Percentiles rank a stretch among this genome's conserved stretches.
Conservation (phyloP, 352 stramenopile genomes). For the Phytophthora capsici region DNA sequence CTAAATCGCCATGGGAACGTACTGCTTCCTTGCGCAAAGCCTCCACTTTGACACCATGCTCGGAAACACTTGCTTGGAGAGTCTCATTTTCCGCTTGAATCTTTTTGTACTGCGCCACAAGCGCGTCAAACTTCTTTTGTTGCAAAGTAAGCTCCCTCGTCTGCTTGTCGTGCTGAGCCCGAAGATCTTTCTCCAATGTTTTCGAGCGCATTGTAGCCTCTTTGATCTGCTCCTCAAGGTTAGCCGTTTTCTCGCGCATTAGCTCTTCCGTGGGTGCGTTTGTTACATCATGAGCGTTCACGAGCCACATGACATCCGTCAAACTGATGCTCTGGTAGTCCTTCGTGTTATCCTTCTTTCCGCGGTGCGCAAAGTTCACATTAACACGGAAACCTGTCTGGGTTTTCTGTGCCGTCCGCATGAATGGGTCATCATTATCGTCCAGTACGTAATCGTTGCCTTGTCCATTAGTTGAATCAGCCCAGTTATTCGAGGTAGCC, state of each 20-base stretch:
- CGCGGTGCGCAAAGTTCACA: conserved; percentile 83
- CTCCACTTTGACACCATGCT: conserved; percentile 74
- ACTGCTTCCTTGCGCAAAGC: conserved; percentile 86
- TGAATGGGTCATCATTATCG: conserved; percentile 87
- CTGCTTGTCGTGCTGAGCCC: conserved; percentile 78
- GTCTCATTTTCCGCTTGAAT: conserved; percentile 84
- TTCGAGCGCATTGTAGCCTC: conserved; percentile 77
- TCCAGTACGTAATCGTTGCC: conserved; percentile 49
- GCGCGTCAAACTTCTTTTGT: conserved; percentile 81
- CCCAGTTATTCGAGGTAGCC: conserved; percentile 57
- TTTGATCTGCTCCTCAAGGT: conserved; percentile 90
- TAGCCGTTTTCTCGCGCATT: conserved; percentile 88
- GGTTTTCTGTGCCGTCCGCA: conserved; percentile 84
- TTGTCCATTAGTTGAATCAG: conserved; percentile 43
- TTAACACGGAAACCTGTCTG: conserved; percentile 88
- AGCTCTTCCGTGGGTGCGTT: conserved; percentile 81
- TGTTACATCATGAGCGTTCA: conserved; percentile 79
- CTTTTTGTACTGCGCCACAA: conserved; percentile 85
- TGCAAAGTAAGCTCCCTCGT: conserved; percentile 70
- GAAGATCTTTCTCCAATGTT: conserved; percentile 73
- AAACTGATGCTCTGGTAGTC: conserved; percentile 90
- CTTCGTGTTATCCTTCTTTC: conserved; percentile 89
- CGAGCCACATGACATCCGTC: conserved; percentile 83
- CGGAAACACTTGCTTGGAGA: conserved; percentile 67
- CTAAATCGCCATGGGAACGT: conserved; percentile 21